These are phyloP conservation scores for Krasilnikovozyma curviuscula DNA, from an alignment of 768 basidiomycete species.

Conservation along the genomic window DNA sequence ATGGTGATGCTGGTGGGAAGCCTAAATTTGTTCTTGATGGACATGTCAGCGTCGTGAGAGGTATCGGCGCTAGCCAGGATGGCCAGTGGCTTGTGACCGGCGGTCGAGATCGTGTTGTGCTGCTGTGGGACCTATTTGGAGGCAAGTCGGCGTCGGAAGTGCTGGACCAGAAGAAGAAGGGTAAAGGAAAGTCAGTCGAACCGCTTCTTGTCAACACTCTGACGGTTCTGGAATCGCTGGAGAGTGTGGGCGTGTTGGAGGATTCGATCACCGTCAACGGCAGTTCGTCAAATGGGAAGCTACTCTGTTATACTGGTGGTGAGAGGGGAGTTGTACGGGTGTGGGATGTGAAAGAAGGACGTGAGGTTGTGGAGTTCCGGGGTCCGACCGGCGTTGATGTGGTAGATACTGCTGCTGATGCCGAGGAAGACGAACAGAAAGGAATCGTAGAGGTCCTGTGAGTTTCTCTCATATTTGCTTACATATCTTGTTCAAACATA, in stretches of 20 bases:
- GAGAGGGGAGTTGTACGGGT: constrained; percentile 69
- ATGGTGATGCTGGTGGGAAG: constrained; percentile 38
- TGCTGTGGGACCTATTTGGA: constrained; percentile 66
- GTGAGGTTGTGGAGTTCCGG: constrained; percentile 39
- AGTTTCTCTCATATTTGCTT: constrained; percentile 25
- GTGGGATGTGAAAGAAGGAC: constrained; percentile 58
- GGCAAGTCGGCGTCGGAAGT: too few relatives aligned
- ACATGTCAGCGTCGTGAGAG: constrained; percentile 83
- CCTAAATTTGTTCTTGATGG: constrained; percentile 71
- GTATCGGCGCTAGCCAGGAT: constrained; percentile 63
- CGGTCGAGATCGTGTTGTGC: constrained; percentile 76
- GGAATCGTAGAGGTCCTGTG: constrained; percentile 71
- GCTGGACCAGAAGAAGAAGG: constrained; percentile 24
- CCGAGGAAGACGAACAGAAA: constrained; percentile 54
- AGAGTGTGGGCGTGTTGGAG: constrained; percentile 56
- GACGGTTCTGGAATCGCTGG: constrained; percentile 58
- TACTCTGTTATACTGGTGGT: constrained; percentile 74
- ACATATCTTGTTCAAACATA: background rate
- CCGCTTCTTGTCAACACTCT: constrained; percentile 53
- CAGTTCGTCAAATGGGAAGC: constrained; percentile 23
- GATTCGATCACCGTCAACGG: constrained; percentile 32
- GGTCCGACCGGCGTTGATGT: constrained; percentile 30
- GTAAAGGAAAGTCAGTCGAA: constrained; percentile 17
- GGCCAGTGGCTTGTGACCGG: constrained; percentile 80
- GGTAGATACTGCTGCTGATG: constrained; percentile 30